phyloP scores from a whole-genome alignment of 2,329 filamentous ascomycete genomes.

The Neopestalotiopsis sp. region DNA sequence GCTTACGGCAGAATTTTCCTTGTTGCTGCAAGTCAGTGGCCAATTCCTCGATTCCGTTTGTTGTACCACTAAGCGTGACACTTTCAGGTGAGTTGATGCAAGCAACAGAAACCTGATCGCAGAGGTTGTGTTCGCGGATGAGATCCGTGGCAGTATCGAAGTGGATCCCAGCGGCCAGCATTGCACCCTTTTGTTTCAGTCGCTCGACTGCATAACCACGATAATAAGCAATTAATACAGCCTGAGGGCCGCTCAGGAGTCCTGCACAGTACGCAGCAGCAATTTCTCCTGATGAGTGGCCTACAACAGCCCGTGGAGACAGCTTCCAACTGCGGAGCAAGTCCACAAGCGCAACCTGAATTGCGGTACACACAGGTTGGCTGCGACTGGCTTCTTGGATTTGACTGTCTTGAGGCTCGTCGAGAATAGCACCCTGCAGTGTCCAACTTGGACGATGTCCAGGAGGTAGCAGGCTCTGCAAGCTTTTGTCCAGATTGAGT shows the following conservation, averaged over 20 bases:
- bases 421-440: background rate
- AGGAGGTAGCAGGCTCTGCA: background rate
- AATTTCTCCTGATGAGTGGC: constrained; percentile 7
- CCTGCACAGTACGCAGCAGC: constrained; percentile 4
- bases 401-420: background rate
- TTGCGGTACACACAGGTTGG: constrained; percentile 5
- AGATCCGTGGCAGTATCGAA: background rate
- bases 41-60: constrained; percentile 8
- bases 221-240: constrained; percentile 1
- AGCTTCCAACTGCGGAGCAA: background rate
- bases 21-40: constrained; percentile 4
- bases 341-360: constrained; percentile 6
- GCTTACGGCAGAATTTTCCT: background rate
- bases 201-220: background rate
- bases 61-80: constrained; percentile 7
- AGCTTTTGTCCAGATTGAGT: background rate
- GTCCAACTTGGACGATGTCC: background rate
- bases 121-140: constrained; percentile 23
- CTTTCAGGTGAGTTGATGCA: constrained; percentile 15
- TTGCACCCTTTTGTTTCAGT: background rate
- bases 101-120: constrained; percentile 8
- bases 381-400: constrained; percentile 2
- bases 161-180: background rate
- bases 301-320: background rate
- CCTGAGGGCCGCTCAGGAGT: background rate